Percentiles rank a stretch among this genome's conserved stretches.
Conservation (phyloP, 192 early-diverging fungal species). For the Podila verticillata region DNA sequence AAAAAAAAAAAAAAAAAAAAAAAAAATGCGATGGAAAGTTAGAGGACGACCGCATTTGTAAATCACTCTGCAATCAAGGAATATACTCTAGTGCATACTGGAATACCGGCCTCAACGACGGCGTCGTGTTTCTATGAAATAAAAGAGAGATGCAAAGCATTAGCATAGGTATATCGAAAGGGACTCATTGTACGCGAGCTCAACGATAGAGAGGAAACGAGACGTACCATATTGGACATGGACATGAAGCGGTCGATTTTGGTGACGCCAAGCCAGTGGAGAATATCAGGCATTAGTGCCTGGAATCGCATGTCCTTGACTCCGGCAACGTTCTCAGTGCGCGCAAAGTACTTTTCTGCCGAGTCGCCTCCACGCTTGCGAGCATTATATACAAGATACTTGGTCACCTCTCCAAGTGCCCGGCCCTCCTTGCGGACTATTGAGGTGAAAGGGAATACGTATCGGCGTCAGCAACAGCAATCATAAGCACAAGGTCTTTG, state of each 20-base stretch:
- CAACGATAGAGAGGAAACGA: no score
- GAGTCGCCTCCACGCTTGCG: constrained; percentile 91
- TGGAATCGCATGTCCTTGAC: constrained; percentile 93
- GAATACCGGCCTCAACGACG: constrained; percentile 79
- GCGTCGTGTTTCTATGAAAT: constrained; percentile 82
- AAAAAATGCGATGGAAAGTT: no score
- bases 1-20: no score
- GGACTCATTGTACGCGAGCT: no score
- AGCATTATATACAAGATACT: constrained; percentile 96
- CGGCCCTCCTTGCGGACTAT: constrained; percentile 91
- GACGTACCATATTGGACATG: constrained; percentile 52
- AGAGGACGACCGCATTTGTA: no score
- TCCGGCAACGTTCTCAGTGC: constrained; percentile 64
- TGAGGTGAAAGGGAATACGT: neutral
- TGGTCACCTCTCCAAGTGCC: constrained; percentile 94
- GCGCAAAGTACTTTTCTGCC: constrained; percentile 87
- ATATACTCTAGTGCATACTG: no score
- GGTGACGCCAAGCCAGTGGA: constrained; percentile 95
- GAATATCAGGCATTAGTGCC: constrained; percentile 94
- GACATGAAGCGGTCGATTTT: constrained; percentile 94
- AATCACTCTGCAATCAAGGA: no score
- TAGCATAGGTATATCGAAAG: no score
- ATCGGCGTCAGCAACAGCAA: neutral
- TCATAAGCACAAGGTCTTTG: no score
- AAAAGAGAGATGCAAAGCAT: no score